Percentiles rank a stretch among this genome's conserved stretches.
phyloP scores from a whole-genome alignment of 345 rosid genomes.

The Acer campestre region DNA sequence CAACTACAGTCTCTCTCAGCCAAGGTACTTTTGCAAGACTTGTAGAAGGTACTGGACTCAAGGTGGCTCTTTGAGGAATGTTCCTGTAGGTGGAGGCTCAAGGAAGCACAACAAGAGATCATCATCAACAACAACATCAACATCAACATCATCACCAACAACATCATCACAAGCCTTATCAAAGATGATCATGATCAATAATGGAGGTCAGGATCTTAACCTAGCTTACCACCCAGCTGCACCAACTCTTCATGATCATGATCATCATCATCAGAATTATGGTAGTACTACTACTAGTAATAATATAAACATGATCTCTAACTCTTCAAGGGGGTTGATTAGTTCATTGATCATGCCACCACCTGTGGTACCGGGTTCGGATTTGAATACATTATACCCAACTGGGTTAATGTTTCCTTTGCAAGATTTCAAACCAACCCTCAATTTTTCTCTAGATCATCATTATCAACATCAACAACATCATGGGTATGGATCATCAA shows the following conservation, averaged over 20 bases:
- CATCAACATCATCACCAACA: constrained; percentile 26
- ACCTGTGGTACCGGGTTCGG: constrained; percentile 8
- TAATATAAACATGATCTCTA: constrained; percentile 7
- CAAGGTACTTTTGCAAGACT: constrained; percentile 60
- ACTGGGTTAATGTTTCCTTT: constrained; percentile 30
- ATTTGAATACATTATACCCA: constrained; percentile 23
- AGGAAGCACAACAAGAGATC: constrained; percentile 60
- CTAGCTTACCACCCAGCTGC: constrained; percentile 23
- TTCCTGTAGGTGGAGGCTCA: constrained; percentile 66
- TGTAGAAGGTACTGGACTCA: constrained; percentile 68
- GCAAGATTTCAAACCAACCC: constrained; percentile 47
- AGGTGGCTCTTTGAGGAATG: constrained; percentile 61
- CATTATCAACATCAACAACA: neutral
- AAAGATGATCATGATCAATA: constrained; percentile 29
- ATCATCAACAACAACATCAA: constrained; percentile 26
- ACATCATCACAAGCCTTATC: constrained; percentile 29
- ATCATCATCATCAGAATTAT: neutral
- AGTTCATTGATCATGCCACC: constrained; percentile 31
- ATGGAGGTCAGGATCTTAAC: constrained; percentile 45
- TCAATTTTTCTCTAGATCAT: constrained; percentile 32
- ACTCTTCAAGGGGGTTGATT: constrained; percentile 27
- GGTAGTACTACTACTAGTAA: too few relatives aligned
- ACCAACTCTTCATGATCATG: constrained; percentile 5
- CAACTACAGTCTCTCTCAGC: constrained; percentile 64
- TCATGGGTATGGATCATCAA: constrained; percentile 23